A percentile compares a stretch with the other conserved stretches of the same genome.
These are phyloP conservation scores for Ceratocystis huliohia DNA, from an alignment of 2,329 filamentous ascomycete species.

Conservation along the genomic window DNA sequence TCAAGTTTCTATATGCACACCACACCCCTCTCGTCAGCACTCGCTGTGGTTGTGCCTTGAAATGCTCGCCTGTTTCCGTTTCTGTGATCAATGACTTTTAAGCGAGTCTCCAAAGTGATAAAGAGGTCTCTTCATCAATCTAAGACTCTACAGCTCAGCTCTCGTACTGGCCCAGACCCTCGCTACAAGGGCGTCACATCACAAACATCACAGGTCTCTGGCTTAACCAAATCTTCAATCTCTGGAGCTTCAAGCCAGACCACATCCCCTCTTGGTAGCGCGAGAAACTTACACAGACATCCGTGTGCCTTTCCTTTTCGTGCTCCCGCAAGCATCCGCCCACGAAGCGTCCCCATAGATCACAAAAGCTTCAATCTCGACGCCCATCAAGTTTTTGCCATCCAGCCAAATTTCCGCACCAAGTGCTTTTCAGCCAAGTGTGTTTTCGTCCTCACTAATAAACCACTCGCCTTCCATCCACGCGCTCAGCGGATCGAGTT, in stretches of 20 bases:
- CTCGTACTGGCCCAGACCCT: neutral
- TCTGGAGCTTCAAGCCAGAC: neutral
- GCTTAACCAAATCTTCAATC: neutral
- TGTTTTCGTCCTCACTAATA: conserved; percentile 20
- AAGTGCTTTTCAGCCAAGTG: conserved; percentile 17
- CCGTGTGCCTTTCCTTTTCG: neutral
- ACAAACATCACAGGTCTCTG: neutral
- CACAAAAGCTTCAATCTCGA: conserved; percentile 11
- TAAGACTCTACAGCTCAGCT: conserved; percentile 1
- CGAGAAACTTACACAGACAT: neutral
- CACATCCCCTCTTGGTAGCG: neutral
- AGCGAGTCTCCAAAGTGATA: neutral
- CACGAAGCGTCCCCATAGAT: conserved; percentile 13
- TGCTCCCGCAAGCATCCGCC: neutral
- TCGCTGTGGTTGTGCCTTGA: neutral
- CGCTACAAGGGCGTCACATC: neutral
- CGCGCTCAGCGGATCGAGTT: neutral
- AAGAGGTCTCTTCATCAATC: conserved; percentile 5
- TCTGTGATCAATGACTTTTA: conserved; percentile 11
- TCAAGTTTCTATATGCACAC: neutral
- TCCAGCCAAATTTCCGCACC: conserved; percentile 13
- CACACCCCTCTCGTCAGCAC: neutral
- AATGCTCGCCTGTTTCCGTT: neutral
- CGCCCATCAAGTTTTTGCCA: conserved; percentile 16
- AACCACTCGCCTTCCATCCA: conserved; percentile 5